Conservation (phyloP, 1,284 basidiomycete species). For the Cerrena zonata region DNA sequence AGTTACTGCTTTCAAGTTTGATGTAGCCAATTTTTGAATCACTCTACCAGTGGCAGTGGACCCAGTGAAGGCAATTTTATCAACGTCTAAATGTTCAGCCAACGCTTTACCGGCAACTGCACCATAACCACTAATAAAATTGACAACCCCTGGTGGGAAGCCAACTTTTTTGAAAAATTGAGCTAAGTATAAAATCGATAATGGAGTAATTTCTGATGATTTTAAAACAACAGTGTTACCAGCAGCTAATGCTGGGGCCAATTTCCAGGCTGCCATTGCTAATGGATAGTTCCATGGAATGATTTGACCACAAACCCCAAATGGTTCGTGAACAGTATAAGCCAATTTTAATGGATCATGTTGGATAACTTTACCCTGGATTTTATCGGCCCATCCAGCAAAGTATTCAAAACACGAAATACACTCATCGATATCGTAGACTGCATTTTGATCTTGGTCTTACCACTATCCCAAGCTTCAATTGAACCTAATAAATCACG, state of each 20-base stretch:
- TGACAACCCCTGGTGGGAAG: conserved; percentile 67
- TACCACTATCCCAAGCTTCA: too few relatives aligned
- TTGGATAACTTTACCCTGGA: too few relatives aligned
- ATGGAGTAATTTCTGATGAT: conserved; percentile 78
- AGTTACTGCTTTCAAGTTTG: conserved; percentile 83
- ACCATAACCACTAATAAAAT: conserved; percentile 64
- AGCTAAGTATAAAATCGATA: conserved; percentile 52
- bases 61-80: conserved; percentile 76
- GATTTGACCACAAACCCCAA: too few relatives aligned
- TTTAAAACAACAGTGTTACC: conserved; percentile 75
- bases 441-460: too few relatives aligned
- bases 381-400: too few relatives aligned
- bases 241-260: conserved; percentile 65
- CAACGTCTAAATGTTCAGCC: conserved; percentile 54
- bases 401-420: too few relatives aligned
- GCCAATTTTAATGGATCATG: too few relatives aligned
- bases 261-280: too few relatives aligned
- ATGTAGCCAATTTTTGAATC: conserved; percentile 76
- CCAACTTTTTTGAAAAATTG: conserved; percentile 48
- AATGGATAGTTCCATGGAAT: too few relatives aligned
- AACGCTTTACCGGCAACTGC: conserved; percentile 63
- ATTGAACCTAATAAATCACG: too few relatives aligned
- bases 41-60: conserved; percentile 77
- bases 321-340: too few relatives aligned
- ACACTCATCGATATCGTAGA: too few relatives aligned